Conservation (phyloP, 306 rosid species). For the Corylus avellana region DNA sequence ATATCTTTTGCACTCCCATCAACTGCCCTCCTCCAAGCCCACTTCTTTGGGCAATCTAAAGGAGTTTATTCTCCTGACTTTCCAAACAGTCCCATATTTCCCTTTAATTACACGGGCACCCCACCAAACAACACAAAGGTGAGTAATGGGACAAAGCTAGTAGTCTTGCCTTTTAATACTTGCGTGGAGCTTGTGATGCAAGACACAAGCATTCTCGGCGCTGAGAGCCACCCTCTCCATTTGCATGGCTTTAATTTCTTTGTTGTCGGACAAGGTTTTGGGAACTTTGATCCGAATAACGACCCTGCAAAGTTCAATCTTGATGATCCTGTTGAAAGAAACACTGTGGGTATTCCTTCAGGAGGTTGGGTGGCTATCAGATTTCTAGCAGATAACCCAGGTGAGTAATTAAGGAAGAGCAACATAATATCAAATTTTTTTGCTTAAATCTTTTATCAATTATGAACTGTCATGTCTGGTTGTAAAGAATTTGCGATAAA, state of each 20-base stretch:
- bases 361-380: conserved; percentile 10
- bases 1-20: neutral
- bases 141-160: conserved; percentile 10
- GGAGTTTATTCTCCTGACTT: conserved; percentile 4
- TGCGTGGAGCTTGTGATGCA: neutral
- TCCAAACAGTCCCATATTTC: neutral
- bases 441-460: too few relatives aligned
- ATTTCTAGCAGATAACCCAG: conserved; percentile 5
- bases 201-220: conserved; percentile 8
- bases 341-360: conserved; percentile 4
- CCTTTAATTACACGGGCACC: neutral
- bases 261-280: conserved; percentile 5
- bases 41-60: conserved; percentile 6
- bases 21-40: conserved; percentile 12
- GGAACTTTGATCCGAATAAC: neutral
- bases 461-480: too few relatives aligned
- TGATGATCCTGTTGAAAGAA: neutral
- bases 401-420: neutral
- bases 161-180: conserved; percentile 6
- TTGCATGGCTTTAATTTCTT: conserved; percentile 13
- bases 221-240: conserved; percentile 9
- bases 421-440: neutral
- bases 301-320: conserved; percentile 2
- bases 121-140: conserved; percentile 5
- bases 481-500: too few relatives aligned